A percentile compares a stretch with the other conserved stretches of the same genome.
Evolutionary conservation across 108 stramenopile genomes (phyloP).

Genomic region (Conticribra guillardii): DNA sequence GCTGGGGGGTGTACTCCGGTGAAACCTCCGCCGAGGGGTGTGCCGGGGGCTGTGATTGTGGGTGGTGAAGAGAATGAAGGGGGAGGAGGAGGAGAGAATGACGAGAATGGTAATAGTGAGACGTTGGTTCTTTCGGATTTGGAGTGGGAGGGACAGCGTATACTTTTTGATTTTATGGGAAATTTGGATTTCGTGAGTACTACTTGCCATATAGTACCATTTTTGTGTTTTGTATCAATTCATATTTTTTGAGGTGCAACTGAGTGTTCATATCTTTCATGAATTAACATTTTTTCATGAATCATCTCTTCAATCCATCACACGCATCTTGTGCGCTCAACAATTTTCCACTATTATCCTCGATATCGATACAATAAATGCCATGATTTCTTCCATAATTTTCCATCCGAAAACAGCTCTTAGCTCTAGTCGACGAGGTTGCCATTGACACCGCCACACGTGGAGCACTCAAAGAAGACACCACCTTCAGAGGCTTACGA

Average conservation of each 20-base stretch:
- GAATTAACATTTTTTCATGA: too few relatives aligned
- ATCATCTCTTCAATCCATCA: too few relatives aligned
- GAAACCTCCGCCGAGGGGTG: conserved; percentile 26
- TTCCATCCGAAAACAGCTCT: conserved; percentile 10
- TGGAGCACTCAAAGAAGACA: conserved; percentile 85
- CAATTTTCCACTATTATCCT: too few relatives aligned
- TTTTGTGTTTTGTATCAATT: too few relatives aligned
- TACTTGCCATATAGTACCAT: neutral
- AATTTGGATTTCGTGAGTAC: conserved; percentile 71
- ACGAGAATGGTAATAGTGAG: conserved; percentile 13
- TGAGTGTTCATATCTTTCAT: too few relatives aligned
- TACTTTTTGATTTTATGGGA: conserved; percentile 81
- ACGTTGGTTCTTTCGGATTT: conserved; percentile 11
- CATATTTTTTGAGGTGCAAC: too few relatives aligned
- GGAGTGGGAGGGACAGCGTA: conserved; percentile 51
- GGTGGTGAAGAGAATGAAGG: conserved; percentile 26
- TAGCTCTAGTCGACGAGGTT: conserved; percentile 85
- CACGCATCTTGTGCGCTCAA: too few relatives aligned
- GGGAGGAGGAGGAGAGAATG: conserved; percentile 1
- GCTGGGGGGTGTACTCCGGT: conserved; percentile 73
- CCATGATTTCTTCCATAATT: neutral
- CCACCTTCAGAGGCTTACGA: conserved; percentile 79
- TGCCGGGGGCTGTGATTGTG: neutral
- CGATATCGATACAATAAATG: too few relatives aligned
- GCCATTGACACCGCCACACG: conserved; percentile 86